Base-by-base conservation (phyloP, 371 early-diverging fungal species). In the Mortierella sp. region DNA sequence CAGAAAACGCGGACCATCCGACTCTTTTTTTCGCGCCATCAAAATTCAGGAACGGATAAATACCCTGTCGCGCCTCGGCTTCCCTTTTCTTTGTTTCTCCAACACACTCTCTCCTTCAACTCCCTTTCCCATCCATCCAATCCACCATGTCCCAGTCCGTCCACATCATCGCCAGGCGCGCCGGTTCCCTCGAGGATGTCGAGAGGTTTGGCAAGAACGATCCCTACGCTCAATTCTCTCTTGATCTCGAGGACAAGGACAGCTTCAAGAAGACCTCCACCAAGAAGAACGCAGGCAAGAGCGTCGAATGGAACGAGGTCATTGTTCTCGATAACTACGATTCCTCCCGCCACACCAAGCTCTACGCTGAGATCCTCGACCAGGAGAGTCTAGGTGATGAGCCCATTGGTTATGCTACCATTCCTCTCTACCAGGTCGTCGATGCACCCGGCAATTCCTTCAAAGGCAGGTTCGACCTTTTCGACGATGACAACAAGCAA, bases 391-490 rank as follows among this genome's bases (percentile, higher is more conserved):
- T 67, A 9, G 63, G 55, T 21, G 78, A 83, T 50, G 81, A 80
- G 58, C 80, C 83, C 53, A 88, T 88, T 47, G 88, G 83, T 60
- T 88, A 86, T 67, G 66, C 81, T 51, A 83, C 87, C 48, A 86
- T 88, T 34, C 86, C 86, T 28, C 68, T 88, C 46, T 67, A 71
- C 56, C 87, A 84, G 70, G 74, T 86, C 45, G 65, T 74, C 53
- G 62, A 80, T 24, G 80, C 83, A 28, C 80, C 64, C 21, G 79
- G 78, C 47, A 78, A 76, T 10, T 34, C 68, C 54, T 47, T 84
- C 54, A 78, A 78, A 46, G 85, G 80, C 61, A 41, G 59, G 48
- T 86, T 85, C 65, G 68, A 79, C 5, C 67, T 86, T 59, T 85
- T 57, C 63, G 72, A 62, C 26, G 42, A 66, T 65, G 76, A 82